These are phyloP conservation scores for Suhomyces vadensis DNA, from an alignment of 805 yeast species.

Conservation along the genomic window DNA sequence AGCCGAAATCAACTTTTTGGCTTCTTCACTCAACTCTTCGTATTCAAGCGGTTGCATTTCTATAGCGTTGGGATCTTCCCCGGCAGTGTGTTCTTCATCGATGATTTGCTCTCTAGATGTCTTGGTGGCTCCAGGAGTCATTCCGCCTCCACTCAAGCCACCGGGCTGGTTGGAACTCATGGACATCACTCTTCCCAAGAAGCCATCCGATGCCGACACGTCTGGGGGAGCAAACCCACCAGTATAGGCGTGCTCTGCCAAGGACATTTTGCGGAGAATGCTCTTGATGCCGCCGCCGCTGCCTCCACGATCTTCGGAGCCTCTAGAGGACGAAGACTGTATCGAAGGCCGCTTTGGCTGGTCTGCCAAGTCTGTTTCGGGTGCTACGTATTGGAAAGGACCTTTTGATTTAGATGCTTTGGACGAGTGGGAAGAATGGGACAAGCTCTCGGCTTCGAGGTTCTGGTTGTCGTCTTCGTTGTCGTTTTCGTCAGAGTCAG, in stretches of 20 bases:
- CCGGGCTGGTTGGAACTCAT: constrained; percentile 23
- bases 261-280: constrained; percentile 38
- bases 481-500: constrained; percentile 10
- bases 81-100: constrained; percentile 26
- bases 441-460: too few relatives aligned
- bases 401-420: not conserved
- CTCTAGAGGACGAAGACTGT: constrained; percentile 11
- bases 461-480: not conserved
- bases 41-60: constrained; percentile 47
- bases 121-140: constrained; percentile 41
- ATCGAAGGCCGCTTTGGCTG: constrained; percentile 13
- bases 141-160: constrained; percentile 41
- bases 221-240: constrained; percentile 19
- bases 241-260: constrained; percentile 32
- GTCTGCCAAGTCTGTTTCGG: constrained; percentile 26
- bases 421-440: not conserved
- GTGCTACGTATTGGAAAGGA: constrained; percentile 1
- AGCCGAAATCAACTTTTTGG: constrained; percentile 51
- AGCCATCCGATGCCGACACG: constrained; percentile 36
- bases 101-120: constrained; percentile 14
- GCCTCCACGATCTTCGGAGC: constrained; percentile 11
- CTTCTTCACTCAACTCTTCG: constrained; percentile 50
- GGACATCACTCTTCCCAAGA: constrained; percentile 38
- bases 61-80: constrained; percentile 33
- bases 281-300: constrained; percentile 21